Evolutionary conservation across 1,284 basidiomycete genomes (phyloP), one percentile per base, ranked within the genome.

Genomic region (Ustilago loliicola): DNA sequence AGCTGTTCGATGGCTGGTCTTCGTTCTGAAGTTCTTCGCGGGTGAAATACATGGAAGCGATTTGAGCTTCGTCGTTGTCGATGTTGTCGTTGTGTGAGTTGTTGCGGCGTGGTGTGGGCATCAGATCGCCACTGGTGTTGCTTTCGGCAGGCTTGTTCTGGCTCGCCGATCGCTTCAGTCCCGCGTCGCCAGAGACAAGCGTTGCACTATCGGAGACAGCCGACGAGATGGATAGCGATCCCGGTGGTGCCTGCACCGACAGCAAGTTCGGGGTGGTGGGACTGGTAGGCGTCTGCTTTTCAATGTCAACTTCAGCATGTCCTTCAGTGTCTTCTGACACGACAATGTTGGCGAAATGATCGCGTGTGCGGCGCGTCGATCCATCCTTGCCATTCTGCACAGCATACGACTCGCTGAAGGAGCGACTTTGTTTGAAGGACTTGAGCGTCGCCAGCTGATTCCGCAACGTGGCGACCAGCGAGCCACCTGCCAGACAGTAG

Each of bases 391-490:
- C 52, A 29, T 68, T 60, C 23, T 50, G 66, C 13, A 15, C 54
- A 11, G 57, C 53, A 32, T 61, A 65, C 2, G 66, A 68, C 11
- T 69, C 63, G 67, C 66, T 63, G 21, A 75, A 64, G 4, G 60
- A 55, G 10, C 48, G 47, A 25, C 57, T 75, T 53, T 70, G 67
- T 40, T 58, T 60, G 58, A 75, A 61, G 4, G 60, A 57, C 27
- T 58, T 64, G 34, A 75, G 53, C 34, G 67, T 61, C 40, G 36
- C 34, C 23, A 75, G 50, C 72, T 75, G 67, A 5, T 52, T 27
- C 3, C 72, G 40, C 32, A 75, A 27, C 11, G 56, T 66, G 21
- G 36, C 27, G 45, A 70, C 54, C 15, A 75, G 58, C 32, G 64
- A 60, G 23, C 60, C 64, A 15, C 67, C 64, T 3, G 64, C 67